Base-by-base conservation (phyloP, 306 rosid genomes). In the Acacia confusa region DNA sequence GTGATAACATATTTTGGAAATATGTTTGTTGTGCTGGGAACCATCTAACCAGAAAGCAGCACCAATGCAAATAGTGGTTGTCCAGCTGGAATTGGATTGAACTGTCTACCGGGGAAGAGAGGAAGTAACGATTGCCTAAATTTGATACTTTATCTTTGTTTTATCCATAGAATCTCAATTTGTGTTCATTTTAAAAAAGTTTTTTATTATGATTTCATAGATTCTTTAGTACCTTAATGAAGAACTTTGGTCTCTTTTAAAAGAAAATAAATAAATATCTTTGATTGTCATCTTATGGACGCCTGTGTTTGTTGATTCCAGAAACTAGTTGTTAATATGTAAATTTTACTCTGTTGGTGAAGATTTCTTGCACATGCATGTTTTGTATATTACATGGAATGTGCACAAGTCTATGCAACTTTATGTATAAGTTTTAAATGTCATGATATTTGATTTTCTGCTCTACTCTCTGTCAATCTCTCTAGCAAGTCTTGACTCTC, bases 351-450 rank as follows among this genome's bases (percentile, higher is more conserved):
- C 43, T 32, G 27, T 64, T 71, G 64, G 66, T 64, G 63, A 64
- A 64, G n/a, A 66, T 72, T 63, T 22, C 48, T 50, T 43, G 28
- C 57, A 50, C 63, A 2, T n/a, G 27, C 58, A 40, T 71, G 58
- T 50, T 72, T 67, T 48, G 68, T 68, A 55, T 38, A 77, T 76
- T 68, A 12, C 13, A 60, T 82, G 36, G 70, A 82, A 68, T 74
- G 66, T 30, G 30, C 28, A 36, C 15, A 22, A 11, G 22, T 57
- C 28, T 36, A 24, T 58, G 65, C 14, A 58, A 58, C 32, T 24
- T 58, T 4, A 58, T 24, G 6, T 58, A 58, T 10, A 9, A 11
- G 38, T 14, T 28, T 63, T 15, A 63, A 28, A 12, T 63, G 15
- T 28, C n/a, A 63, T 63, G 15, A 63, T 20, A 27, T 27, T 14